A percentile compares a stretch with the other conserved stretches of the same genome.
These are phyloP conservation scores for Maudiozyma turicensis DNA, from an alignment of 805 yeast species.

Conservation along the genomic window DNA sequence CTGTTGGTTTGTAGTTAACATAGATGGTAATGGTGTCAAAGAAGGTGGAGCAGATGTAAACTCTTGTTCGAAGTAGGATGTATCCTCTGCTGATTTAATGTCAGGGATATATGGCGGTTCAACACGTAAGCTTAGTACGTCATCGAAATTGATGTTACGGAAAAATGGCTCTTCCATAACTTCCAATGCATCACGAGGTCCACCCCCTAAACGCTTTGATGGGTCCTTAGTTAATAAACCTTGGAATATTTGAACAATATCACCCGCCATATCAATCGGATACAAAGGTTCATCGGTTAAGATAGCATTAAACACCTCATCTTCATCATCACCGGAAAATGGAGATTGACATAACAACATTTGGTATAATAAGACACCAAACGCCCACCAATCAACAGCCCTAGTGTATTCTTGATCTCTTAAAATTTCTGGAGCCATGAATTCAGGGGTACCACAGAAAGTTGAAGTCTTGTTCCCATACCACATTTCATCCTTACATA, in stretches of 20 bases:
- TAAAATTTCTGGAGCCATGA: constrained; percentile 97
- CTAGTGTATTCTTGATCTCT: constrained; percentile 88
- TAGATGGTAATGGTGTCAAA: constrained; percentile 87
- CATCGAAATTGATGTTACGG: constrained; percentile 83
- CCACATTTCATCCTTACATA: constrained; percentile 93
- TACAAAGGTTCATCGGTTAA: constrained; percentile 92
- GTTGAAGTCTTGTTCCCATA: constrained; percentile 82
- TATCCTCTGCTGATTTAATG: constrained; percentile 78
- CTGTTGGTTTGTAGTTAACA: constrained; percentile 77
- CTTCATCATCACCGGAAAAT: constrained; percentile 93
- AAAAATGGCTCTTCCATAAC: constrained; percentile 95
- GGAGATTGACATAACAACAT: constrained; percentile 96
- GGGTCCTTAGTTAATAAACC: constrained; percentile 89
- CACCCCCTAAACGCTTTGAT: constrained; percentile 68
- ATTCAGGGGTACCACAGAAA: constrained; percentile 98
- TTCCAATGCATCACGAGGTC: constrained; percentile 82
- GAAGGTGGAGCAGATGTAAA: constrained; percentile 93
- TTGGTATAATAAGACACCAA: constrained; percentile 91
- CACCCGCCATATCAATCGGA: constrained; percentile 96
- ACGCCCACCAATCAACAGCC: constrained; percentile 99
- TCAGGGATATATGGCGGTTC: constrained; percentile 89
- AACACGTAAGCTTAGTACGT: constrained; percentile 57
- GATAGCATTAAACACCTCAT: constrained; percentile 94
- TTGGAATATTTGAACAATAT: constrained; percentile 88
- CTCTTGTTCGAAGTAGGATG: constrained; percentile 86